Evolutionary conservation across 306 rosid genomes (phyloP), one percentile per base, ranked within the genome.

Genomic region (Macrotyloma uniflorum): DNA sequence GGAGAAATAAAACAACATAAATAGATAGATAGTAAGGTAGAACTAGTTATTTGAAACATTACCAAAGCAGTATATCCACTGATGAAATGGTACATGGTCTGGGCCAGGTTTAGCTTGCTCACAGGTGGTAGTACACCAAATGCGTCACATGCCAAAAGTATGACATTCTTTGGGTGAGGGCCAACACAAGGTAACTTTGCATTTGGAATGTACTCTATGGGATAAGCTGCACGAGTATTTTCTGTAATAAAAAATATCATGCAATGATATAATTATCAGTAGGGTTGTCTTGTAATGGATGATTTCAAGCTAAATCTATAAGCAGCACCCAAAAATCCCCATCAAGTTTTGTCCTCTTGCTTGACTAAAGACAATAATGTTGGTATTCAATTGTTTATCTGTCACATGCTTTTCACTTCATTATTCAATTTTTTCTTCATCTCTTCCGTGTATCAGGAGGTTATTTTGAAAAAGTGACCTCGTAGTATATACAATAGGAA

Each of bases 1-100:
- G 14, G 66, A 43, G 32, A 22, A 47, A 38, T 58, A 68, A 53
- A 8, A 49, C 66, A 40, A 40, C 42, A 35, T 35, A 8, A 11
- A 49, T 57, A 58, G 22, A 15, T 45, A 8, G 3, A 50, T 28
- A 12, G 5, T 14, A 12, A 35, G 24, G 16, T 35, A 23, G 46
- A 33, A n/a, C 26, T 24, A 53, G 58, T 32, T 19, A 58, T 12
- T 55, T 30, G 81, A 76, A 49, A 28, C 28, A 76, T 76, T 93
- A 93, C 98, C 97, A 94, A 78, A 50, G 98, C 96, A 38, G 98
- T 94, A 57, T 91, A 94, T 76, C 97, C 97, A 38, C 98, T 94
- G 87, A 94, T 94, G 83, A 94, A 94, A 76, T 94, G 98, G 72
- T 94, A 94, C 98, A 94, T 94, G 38, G 98, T 91, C 85, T 91